Base-by-base conservation (phyloP, 768 basidiomycete species). In the Leucosporidium creatinivorum region DNA sequence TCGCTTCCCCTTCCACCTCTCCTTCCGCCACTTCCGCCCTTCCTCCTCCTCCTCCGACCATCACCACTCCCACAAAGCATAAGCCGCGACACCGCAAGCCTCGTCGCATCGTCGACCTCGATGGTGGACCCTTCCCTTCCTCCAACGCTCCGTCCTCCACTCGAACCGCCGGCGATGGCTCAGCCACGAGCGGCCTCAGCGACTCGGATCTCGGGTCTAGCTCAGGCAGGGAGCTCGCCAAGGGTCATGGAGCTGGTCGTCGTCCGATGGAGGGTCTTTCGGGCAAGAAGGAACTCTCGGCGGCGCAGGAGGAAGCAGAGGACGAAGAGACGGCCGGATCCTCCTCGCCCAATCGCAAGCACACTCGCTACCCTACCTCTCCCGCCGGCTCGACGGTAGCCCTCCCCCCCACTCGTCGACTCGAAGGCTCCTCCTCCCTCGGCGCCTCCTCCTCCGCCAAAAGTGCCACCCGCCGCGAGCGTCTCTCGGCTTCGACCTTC, bases 91-190 rank as follows among this genome's bases (percentile, higher is more conserved):
- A 82, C 65, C 86, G 85, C 78, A 87, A 84, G 77, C 78, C 80
- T 60, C 89, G 86, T 74, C 86, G 91, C 21, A 87, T 93, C 62
- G 91, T 93, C 26, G 85, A 90, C 71, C 80, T 92, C 62, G 85
- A 87, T 72, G 84, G 79, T 49, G 19, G 13, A 25, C 28, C 39
- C 39, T 30, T 23, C n/a, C 23, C 36, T 47, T 17, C 51, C 12
- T 48, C 48, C 51, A 61, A 44, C 28, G 28, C 61, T 15, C 21
- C 57, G 3, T 25, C 57, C 36, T 36, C 61, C 30, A 6, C 52
- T 30, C 44, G 48, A 9, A 19, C 25, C 47, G n/a, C 50, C 25
- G 52, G 58, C 55, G 48, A 61, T 18, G n/a, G n/a, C 48, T 23
- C 60, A 51, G 48, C 48, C 49, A 30, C n/a, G 36, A 25, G 31